A percentile compares a stretch with the other conserved stretches of the same genome.
These are phyloP conservation scores for Acmispon strigosus DNA, from an alignment of 306 rosid genomes.

Conservation along the genomic window DNA sequence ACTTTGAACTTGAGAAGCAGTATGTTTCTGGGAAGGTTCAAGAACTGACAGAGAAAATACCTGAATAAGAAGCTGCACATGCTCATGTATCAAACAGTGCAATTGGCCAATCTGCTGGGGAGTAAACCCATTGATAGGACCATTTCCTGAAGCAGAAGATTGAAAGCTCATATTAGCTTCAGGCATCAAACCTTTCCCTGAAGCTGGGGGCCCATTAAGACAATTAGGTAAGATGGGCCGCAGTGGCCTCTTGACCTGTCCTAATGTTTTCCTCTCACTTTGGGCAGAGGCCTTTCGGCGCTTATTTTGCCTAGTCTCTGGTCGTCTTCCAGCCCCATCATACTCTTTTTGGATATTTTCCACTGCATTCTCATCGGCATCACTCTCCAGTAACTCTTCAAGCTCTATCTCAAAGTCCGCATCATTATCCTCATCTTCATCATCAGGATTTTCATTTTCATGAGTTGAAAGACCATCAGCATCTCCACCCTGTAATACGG, in stretches of 20 bases:
- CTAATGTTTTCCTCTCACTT: slow-evolving; percentile 43
- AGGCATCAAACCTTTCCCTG: slow-evolving; percentile 43
- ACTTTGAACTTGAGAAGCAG: slow-evolving; percentile 75
- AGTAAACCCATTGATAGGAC: slow-evolving; percentile 73
- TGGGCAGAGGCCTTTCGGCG: slow-evolving; percentile 43
- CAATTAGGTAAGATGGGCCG: slow-evolving; percentile 79
- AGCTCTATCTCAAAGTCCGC: slow-evolving; percentile 95
- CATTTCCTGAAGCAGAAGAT: slow-evolving; percentile 41
- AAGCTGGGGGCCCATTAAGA: slow-evolving; percentile 37
- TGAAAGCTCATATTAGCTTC: slow-evolving; percentile 34
- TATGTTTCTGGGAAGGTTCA: slow-evolving; percentile 70
- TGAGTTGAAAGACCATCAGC: slow-evolving; percentile 40
- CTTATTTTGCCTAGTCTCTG: slow-evolving; percentile 82
- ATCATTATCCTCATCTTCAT: slow-evolving; percentile 91
- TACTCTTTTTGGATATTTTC: slow-evolving; percentile 29
- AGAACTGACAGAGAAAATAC: slow-evolving; percentile 66
- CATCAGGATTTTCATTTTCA: slow-evolving; percentile 64
- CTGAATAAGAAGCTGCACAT: slow-evolving; percentile 90
- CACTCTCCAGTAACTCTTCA: slow-evolving; percentile 91
- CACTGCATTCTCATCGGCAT: slow-evolving; percentile 46
- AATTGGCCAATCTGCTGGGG: slow-evolving; percentile 75
- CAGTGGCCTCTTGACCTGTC: slow-evolving; percentile 59
- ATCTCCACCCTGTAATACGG: slow-evolving; percentile 72
- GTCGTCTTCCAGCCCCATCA: slow-evolving; percentile 63
- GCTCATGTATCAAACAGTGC: slow-evolving; percentile 79